These are phyloP conservation scores for Cordyceps pruinosa DNA, from an alignment of 2,329 filamentous ascomycete genomes.

Conservation along the genomic window DNA sequence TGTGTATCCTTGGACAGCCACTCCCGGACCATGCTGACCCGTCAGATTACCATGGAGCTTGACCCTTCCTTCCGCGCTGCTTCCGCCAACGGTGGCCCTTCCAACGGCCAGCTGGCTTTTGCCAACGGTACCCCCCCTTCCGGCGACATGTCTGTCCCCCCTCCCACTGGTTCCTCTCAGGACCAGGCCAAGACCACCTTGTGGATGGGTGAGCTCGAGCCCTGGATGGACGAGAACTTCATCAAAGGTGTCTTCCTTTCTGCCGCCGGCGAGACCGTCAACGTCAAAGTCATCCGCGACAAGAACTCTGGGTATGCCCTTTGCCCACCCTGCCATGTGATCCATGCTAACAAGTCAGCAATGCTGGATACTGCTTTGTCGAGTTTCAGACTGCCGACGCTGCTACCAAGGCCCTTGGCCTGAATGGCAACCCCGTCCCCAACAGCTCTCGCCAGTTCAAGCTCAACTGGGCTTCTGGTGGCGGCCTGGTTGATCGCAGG, in stretches of 20 bases:
- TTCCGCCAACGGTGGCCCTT: constrained; percentile 26
- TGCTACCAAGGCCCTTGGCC: constrained; percentile 80
- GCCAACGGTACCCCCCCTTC: constrained; percentile 34
- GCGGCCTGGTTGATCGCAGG: constrained; percentile 90
- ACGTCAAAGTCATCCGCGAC: constrained; percentile 99
- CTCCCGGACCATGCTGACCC: not conserved
- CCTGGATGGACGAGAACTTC: constrained; percentile 99
- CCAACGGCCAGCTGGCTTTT: constrained; percentile 29
- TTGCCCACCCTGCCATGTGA: not conserved
- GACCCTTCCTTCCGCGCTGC: constrained; percentile 25
- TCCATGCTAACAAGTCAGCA: constrained; percentile 46
- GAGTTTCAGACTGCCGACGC: constrained; percentile 80
- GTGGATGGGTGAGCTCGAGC: constrained; percentile 94
- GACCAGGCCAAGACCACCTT: constrained; percentile 53
- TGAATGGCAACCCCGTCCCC: constrained; percentile 85
- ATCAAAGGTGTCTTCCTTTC: constrained; percentile 87
- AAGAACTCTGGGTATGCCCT: constrained; percentile 83
- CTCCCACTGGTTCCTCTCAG: constrained; percentile 27
- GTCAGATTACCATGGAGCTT: constrained; percentile 26
- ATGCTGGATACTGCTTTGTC: constrained; percentile 97
- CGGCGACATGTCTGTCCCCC: constrained; percentile 29
- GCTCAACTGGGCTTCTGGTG: constrained; percentile 98
- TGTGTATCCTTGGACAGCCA: not conserved
- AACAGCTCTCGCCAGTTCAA: constrained; percentile 96
- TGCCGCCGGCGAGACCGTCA: constrained; percentile 86